Base-by-base conservation (phyloP, 768 basidiomycete species). In the Macrolepiota albuminosa region DNA sequence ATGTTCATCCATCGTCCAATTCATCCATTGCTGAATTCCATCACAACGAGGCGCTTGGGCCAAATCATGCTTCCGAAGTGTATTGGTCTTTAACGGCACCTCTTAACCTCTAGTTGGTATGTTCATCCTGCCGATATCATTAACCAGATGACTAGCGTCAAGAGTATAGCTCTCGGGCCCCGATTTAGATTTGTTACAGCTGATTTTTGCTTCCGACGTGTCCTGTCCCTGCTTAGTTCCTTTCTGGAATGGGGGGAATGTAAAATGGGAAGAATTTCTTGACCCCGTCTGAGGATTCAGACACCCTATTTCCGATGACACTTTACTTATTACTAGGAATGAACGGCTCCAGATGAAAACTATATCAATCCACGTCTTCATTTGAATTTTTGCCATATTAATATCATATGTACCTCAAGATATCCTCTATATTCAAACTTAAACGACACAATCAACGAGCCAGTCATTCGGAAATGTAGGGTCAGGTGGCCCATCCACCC, bases 11-110 rank as follows among this genome's bases (percentile, higher is more conserved):
- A 43, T 24, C 21, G 21, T 21, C 33, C 18, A 29, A 29, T 29
- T 29, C 54, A 54, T 57, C 53, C 52, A 47, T 50, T 21, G 21
- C 29, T 37, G 36, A 24, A 9, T 33, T 50, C 61, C 39, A 60
- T 60, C 58, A 57, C 33, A 63, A 63, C 55, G 55, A 57, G 55
- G 58, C 58, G 7, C 21, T 39, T 39, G 48, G 55, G 40, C 39
- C 37, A 39, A 45, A 37, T 21, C 33, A 39, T 36, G 24, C 51
- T 42, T 39, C 29, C 37, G 34, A 58, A 42, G 18, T 24, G 9
- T 59, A 55, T 56, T 54, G 26, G 16, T 39, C 3, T 42, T n/a
- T 39, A 21, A 21, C 21, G 21, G 21, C 21, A 26, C 31, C 52
- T 58, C 49, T 58, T 24, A 5, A 37, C 14, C n/a, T 43, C 54